phyloP scores from a whole-genome alignment of 2,329 filamentous ascomycete genomes.

The Fusarium albidum region DNA sequence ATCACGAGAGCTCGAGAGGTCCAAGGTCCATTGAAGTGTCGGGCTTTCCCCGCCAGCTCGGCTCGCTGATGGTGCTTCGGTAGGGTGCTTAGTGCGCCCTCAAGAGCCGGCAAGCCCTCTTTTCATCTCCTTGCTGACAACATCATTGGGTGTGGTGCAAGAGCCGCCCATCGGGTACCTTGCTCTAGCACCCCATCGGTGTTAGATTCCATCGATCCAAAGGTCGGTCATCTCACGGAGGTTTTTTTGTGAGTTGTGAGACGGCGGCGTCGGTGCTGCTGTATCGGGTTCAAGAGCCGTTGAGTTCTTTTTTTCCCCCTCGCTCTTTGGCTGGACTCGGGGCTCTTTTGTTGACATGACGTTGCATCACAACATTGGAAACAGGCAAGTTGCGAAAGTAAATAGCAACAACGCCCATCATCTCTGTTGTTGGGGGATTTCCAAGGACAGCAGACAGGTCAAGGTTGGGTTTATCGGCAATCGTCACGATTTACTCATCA shows the following conservation, averaged over 20 bases:
- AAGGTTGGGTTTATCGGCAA: not conserved
- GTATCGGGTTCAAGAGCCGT: constrained; percentile 3
- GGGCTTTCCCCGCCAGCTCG: constrained; percentile 28
- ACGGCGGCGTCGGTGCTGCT: constrained; percentile 10
- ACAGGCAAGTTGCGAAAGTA: constrained; percentile 8
- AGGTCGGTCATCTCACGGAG: constrained; percentile 9
- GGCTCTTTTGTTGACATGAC: constrained; percentile 29
- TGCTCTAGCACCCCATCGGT: constrained; percentile 30
- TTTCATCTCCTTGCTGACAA: constrained; percentile 20
- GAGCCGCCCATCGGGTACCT: constrained; percentile 28
- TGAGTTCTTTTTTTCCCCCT: constrained; percentile 2
- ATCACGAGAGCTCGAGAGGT: constrained; percentile 21
- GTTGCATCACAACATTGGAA: constrained; percentile 26
- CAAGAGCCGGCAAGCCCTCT: constrained; percentile 20
- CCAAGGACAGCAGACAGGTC: not conserved
- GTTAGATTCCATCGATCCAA: constrained; percentile 29
- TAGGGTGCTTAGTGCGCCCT: constrained; percentile 2
- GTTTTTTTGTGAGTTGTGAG: constrained; percentile 26
- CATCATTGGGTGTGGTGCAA: constrained; percentile 14
- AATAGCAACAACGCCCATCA: constrained; percentile 24
- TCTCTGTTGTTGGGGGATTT: constrained; percentile 4
- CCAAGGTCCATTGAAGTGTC: constrained; percentile 17
- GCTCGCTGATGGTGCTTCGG: constrained; percentile 11
- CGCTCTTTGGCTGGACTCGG: too few relatives aligned
- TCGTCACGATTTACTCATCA: constrained; percentile 24